phyloP scores from a whole-genome alignment of 1,284 basidiomycete genomes.

The Mycena citricolor region DNA sequence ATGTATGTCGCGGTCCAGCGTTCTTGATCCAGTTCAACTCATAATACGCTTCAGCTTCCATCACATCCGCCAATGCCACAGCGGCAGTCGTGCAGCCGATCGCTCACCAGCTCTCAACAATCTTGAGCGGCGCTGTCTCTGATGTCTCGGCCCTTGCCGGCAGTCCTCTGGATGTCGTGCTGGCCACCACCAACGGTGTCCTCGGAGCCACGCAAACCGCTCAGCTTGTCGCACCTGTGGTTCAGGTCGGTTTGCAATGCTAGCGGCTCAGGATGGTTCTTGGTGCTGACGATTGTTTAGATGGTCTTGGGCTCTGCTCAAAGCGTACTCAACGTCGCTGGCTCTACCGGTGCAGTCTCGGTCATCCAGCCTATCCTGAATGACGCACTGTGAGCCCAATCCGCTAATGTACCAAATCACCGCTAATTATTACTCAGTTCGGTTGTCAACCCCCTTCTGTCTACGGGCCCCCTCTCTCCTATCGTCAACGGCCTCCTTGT shows the following conservation, averaged over 20 bases:
- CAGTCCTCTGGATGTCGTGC: conserved; percentile 7
- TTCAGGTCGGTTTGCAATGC: conserved; percentile 10
- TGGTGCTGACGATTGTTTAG: background rate
- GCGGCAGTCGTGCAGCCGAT: conserved; percentile 10
- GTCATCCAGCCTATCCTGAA: conserved; percentile 12
- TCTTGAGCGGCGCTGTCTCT: conserved; percentile 7
- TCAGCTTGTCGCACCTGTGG: conserved; percentile 8
- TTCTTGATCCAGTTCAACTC: too few species aligned
- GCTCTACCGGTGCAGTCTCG: background rate
- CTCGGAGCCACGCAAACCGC: conserved; percentile 10
- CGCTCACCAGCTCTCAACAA: conserved; percentile 1
- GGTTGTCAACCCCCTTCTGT: conserved; percentile 6
- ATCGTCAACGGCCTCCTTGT: conserved; percentile 19
- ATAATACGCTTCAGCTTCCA: conserved; percentile 6
- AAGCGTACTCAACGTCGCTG: conserved; percentile 1
- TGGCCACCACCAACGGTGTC: conserved; percentile 19
- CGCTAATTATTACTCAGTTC: background rate
- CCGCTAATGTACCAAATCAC: too few species aligned
- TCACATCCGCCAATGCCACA: conserved; percentile 14
- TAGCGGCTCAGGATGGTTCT: background rate
- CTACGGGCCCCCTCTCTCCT: conserved; percentile 5
- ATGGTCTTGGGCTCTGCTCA: background rate
- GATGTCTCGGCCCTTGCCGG: conserved; percentile 12
- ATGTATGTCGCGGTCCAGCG: too few species aligned
- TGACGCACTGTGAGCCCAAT: background rate